Percentiles rank a stretch among this genome's conserved stretches.
These are phyloP conservation scores for Boehmeria nivea DNA, from an alignment of 306 rosid genomes.

Conservation along the genomic window DNA sequence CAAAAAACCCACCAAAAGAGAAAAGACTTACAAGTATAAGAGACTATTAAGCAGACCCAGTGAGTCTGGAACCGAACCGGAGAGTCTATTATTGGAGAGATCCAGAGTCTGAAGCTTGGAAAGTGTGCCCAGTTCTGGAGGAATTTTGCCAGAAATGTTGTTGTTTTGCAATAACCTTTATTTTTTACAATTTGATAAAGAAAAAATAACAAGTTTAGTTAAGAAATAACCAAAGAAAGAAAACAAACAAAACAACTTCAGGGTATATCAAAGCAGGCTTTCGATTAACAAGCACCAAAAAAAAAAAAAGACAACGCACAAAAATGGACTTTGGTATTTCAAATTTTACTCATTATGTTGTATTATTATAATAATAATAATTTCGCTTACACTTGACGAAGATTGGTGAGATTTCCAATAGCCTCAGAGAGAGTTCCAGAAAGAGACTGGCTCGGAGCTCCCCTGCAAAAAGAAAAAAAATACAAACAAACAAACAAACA, in stretches of 20 bases:
- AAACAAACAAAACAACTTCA: too few relatives aligned
- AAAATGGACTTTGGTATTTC: not conserved
- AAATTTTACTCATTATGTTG: too few relatives aligned
- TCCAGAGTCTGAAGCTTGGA: conserved; percentile 77
- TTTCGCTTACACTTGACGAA: conserved; percentile 73
- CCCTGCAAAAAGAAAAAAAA: conserved; percentile 37
- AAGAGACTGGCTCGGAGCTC: conserved; percentile 92
- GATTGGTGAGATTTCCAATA: conserved; percentile 74
- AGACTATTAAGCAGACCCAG: conserved; percentile 59
- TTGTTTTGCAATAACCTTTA: conserved; percentile 87
- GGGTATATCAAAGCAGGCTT: too few relatives aligned
- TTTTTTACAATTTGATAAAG: too few relatives aligned
- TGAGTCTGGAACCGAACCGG: conserved; percentile 57
- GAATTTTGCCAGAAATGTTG: conserved; percentile 75
- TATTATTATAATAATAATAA: too few relatives aligned
- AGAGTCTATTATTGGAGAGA: conserved; percentile 75
- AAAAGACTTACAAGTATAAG: conserved; percentile 60
- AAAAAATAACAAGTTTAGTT: too few relatives aligned
- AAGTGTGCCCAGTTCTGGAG: conserved; percentile 65
- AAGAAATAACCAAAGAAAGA: too few relatives aligned
- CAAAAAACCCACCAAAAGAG: not conserved
- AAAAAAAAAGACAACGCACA: conserved; percentile 9
- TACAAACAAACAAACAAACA: not conserved
- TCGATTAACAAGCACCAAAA: too few relatives aligned
- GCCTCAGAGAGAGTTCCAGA: conserved; percentile 75